These are phyloP conservation scores for Phytophthora capsici DNA, from an alignment of 352 stramenopile genomes.

Conservation along the genomic window DNA sequence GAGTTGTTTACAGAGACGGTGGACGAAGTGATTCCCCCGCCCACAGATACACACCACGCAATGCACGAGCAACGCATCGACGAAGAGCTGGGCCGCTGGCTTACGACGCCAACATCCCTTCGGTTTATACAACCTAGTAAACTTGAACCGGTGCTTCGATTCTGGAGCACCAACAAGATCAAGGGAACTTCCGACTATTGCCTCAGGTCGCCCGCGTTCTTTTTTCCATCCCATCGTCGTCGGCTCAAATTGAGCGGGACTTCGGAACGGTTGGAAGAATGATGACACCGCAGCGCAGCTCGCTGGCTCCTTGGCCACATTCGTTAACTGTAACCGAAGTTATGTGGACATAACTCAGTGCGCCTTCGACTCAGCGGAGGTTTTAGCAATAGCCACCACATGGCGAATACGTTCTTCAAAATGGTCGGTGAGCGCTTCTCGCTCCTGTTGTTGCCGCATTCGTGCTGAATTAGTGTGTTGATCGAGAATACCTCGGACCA, in stretches of 20 bases:
- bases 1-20: background rate
- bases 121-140: background rate
- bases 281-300: background rate
- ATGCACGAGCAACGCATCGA: background rate
- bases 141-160: background rate
- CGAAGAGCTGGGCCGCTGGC: background rate
- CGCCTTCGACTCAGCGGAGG: no score
- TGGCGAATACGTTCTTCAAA: no score
- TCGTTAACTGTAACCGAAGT: conserved; percentile 8
- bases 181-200: background rate
- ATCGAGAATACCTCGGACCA: no score
- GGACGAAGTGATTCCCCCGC: background rate
- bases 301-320: conserved; percentile 7
- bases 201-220: conserved; percentile 2
- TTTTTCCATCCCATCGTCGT: conserved; percentile 10
- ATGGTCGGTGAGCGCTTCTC: no score
- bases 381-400: no score
- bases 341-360: conserved; percentile 13
- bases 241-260: conserved; percentile 10
- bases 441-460: no score
- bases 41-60: background rate
- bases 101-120: background rate
- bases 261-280: conserved; percentile 4
- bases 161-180: background rate
- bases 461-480: no score